Evolutionary conservation across 2,329 filamentous ascomycete species (phyloP).

Genomic region (Alternaria sp.): DNA sequence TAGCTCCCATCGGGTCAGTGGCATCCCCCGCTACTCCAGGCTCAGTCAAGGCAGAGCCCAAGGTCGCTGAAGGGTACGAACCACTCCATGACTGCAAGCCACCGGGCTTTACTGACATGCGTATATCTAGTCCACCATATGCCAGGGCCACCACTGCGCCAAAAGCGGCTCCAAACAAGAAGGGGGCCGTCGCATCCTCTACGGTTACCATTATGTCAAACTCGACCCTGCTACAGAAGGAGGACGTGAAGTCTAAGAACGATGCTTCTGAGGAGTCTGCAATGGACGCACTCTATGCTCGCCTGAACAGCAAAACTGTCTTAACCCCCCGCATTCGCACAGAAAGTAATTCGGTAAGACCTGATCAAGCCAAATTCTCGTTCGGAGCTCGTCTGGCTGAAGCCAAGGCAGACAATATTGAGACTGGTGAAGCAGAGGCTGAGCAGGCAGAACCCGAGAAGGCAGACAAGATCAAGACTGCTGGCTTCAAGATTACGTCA

Average conservation of each 20-base stretch:
- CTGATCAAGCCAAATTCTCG: conserved; percentile 15
- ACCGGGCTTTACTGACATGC: conserved; percentile 13
- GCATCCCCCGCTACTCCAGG: conserved; percentile 8
- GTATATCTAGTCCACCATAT: conserved; percentile 5
- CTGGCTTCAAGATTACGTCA: background rate
- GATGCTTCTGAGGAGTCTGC: conserved; percentile 12
- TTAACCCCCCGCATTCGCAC: background rate
- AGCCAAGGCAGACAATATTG: background rate
- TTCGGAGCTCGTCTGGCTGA: conserved; percentile 7
- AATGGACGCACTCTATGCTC: conserved; percentile 34
- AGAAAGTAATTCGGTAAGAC: background rate
- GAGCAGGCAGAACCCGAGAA: conserved; percentile 1
- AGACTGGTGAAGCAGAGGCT: background rate
- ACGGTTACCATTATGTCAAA: background rate
- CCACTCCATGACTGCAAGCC: background rate
- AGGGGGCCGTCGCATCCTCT: background rate
- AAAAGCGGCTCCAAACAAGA: conserved; percentile 1
- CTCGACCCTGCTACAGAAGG: conserved; percentile 5
- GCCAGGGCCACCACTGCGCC: background rate
- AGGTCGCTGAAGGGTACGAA: conserved; percentile 29
- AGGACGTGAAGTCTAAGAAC: background rate
- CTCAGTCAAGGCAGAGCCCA: conserved; percentile 17
- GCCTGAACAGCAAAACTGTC: conserved; percentile 20
- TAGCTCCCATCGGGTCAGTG: background rate
- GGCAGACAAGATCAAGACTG: background rate